phyloP scores from a whole-genome alignment of 106 monocot genomes.

The Platanthera zijinensis region DNA sequence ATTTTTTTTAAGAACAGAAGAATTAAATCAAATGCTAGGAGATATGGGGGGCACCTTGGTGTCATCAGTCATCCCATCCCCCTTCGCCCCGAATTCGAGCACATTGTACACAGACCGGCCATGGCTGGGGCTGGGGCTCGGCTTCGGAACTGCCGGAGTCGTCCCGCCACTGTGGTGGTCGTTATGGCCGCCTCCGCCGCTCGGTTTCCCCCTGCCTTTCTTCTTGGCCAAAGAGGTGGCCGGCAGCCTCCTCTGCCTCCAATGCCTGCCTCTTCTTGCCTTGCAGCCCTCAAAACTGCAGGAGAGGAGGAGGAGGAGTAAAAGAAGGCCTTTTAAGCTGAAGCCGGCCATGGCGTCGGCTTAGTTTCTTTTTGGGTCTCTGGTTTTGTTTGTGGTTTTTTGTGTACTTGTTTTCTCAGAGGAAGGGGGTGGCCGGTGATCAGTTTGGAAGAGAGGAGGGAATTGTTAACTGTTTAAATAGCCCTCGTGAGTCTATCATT shows the following conservation, averaged over 20 bases:
- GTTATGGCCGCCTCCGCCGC: conserved; percentile 7
- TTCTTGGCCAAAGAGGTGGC: conserved; percentile 38
- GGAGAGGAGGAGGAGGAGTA: conserved; percentile 28
- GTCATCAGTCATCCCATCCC: conserved; percentile 69
- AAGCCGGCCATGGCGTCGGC: conserved; percentile 24
- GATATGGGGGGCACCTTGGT: too few relatives aligned
- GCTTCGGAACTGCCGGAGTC: background rate
- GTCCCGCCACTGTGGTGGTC: conserved; percentile 7
- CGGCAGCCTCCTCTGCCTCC: conserved; percentile 31
- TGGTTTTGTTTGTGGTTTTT: too few relatives aligned
- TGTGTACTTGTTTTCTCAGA: too few relatives aligned
- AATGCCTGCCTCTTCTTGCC: conserved; percentile 58
- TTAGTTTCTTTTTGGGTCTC: too few relatives aligned
- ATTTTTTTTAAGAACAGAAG: too few relatives aligned
- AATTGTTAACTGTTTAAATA: background rate
- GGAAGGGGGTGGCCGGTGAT: background rate
- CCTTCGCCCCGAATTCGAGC: conserved; percentile 75
- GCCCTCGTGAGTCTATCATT: too few relatives aligned
- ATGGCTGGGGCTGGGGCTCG: conserved; percentile 9
- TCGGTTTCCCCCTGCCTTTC: conserved; percentile 41
- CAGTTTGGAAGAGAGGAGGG: background rate
- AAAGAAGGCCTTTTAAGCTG: conserved; percentile 42
- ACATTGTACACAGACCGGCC: conserved; percentile 45
- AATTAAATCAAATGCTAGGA: too few relatives aligned
- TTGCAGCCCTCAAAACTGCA: conserved; percentile 35